Evolutionary conservation across 495 filamentous ascomycete genomes (phyloP).

Genomic region (Neurospora sp.): DNA sequence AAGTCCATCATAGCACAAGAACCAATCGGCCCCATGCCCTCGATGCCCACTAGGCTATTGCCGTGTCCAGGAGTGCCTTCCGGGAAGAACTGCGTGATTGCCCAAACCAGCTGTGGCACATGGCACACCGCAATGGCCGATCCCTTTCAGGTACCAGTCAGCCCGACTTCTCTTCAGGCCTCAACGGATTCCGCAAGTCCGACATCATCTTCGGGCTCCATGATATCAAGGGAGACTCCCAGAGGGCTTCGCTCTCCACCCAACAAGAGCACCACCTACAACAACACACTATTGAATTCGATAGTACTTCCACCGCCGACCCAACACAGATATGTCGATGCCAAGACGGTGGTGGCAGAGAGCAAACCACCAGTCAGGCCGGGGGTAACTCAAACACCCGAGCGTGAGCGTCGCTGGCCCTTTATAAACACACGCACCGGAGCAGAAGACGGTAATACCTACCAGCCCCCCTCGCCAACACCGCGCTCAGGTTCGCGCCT

Average conservation of each 20-base stretch:
- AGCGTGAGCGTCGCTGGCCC: neutral
- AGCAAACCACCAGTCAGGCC: neutral
- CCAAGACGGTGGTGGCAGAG: neutral
- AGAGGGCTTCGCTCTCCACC: neutral
- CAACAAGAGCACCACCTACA: neutral
- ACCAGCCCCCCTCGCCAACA: neutral
- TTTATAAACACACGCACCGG: neutral
- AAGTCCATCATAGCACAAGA: neutral
- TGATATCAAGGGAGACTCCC: neutral
- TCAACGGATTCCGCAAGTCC: neutral
- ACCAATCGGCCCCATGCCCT: neutral
- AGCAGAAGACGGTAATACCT: neutral
- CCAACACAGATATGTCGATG: neutral
- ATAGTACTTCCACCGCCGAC: slow-evolving; percentile 5
- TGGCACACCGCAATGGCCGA: neutral
- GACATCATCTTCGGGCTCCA: neutral
- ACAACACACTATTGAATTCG: neutral
- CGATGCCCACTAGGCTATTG: slow-evolving; percentile 2
- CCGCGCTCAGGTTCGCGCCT: neutral
- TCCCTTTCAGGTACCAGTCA: slow-evolving; percentile 2
- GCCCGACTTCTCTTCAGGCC: neutral
- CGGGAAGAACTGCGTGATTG: neutral
- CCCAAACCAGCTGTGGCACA: neutral
- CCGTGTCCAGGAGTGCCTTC: slow-evolving; percentile 3
- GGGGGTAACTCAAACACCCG: neutral